phyloP scores from a whole-genome alignment of 176 grass and related monocot genomes.

The Aechmea fasciata region DNA sequence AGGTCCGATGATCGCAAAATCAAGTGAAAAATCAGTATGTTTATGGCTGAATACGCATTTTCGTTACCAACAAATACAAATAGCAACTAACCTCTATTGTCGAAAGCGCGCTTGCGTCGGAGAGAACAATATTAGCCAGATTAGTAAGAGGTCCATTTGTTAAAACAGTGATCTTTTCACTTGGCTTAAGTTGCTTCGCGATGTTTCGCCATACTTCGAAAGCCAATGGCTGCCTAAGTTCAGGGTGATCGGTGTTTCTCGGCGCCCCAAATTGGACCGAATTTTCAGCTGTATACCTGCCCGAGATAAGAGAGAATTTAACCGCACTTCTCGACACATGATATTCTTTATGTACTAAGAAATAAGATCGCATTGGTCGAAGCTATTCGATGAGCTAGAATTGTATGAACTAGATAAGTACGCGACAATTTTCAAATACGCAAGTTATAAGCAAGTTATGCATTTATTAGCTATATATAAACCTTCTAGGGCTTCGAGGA shows the following conservation, averaged over 20 bases:
- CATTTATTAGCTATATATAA: neutral
- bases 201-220: conserved; percentile 80
- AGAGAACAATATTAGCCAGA: conserved; percentile 60
- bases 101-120: conserved; percentile 34
- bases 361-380: too few relatives aligned
- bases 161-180: conserved; percentile 54
- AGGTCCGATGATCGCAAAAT: too few relatives aligned
- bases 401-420: too few relatives aligned
- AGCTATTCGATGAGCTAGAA: too few relatives aligned
- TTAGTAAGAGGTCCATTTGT: conserved; percentile 80
- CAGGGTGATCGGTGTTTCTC: conserved; percentile 62
- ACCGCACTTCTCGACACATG: too few relatives aligned
- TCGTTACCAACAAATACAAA: conserved; percentile 1
- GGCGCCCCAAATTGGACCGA: conserved; percentile 57
- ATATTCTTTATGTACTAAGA: too few relatives aligned
- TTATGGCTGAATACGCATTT: neutral
- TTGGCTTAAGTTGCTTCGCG: conserved; percentile 30
- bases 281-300: conserved; percentile 79
- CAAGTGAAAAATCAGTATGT: neutral
- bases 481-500: conserved; percentile 63
- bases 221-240: conserved; percentile 59
- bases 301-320: neutral
- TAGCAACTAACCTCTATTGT: conserved; percentile 39
- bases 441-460: neutral
- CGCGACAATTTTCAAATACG: too few relatives aligned